Evolutionary conservation across 1,139 yeast genomes (phyloP).

Genomic region (Blastobotrys raffinosifermentans): DNA sequence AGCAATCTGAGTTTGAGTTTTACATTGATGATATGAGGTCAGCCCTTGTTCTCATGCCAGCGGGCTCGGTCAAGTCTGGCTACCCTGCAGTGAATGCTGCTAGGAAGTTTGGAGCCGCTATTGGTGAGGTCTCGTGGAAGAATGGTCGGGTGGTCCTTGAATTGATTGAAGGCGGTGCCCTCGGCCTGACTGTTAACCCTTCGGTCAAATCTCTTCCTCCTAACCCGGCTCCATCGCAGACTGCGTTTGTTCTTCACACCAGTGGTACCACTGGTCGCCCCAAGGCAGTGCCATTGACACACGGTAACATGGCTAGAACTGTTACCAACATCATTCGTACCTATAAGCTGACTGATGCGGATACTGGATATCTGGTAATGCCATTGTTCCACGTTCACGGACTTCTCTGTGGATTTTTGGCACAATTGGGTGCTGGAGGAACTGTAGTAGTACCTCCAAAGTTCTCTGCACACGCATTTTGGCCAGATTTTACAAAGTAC

Average conservation of each 20-base stretch:
- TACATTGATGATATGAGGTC: conserved; percentile 55
- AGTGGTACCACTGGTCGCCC: conserved; percentile 71
- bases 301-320: conserved; percentile 52
- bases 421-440: conserved; percentile 57
- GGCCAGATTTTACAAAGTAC: conserved; percentile 47
- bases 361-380: conserved; percentile 59
- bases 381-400: conserved; percentile 74
- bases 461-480: conserved; percentile 54
- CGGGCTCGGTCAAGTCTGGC: conserved; percentile 37
- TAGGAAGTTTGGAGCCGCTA: conserved; percentile 38
- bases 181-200: conserved; percentile 3
- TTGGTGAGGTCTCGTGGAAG: conserved; percentile 47
- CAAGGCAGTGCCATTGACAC: conserved; percentile 64
- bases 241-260: conserved; percentile 61
- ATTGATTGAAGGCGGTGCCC: conserved; percentile 16
- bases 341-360: conserved; percentile 43
- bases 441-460: conserved; percentile 50
- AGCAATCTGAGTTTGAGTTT: conserved; percentile 53
- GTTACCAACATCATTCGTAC: conserved; percentile 52
- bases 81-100: conserved; percentile 49
- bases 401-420: conserved; percentile 52
- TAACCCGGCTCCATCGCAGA: conserved; percentile 39
- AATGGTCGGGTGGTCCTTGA: conserved; percentile 21
- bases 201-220: conserved; percentile 34
- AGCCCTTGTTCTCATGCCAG: conserved; percentile 49